phyloP scores from a whole-genome alignment of 2,329 filamentous ascomycete species.

The Zasmidium cellare region DNA sequence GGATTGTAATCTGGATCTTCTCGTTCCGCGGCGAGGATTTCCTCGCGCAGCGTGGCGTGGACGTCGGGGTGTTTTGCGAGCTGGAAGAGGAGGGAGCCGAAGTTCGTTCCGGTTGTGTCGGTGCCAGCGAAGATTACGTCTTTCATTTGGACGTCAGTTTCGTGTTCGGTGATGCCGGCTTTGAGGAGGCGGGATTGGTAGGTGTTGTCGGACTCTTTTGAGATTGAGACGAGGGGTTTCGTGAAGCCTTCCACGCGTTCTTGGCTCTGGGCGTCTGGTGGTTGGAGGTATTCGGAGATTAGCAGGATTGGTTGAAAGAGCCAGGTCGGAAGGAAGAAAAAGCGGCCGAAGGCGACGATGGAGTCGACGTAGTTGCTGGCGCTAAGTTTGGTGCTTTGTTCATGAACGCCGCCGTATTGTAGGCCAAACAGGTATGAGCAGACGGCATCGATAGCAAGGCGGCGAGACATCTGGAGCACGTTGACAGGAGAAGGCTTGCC shows the following conservation, averaged over 20 bases:
- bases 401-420: slow-evolving; percentile 51
- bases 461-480: slow-evolving; percentile 51
- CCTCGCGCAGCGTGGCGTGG: slow-evolving; percentile 37
- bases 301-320: slow-evolving; percentile 44
- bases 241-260: slow-evolving; percentile 47
- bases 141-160: slow-evolving; percentile 54
- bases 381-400: slow-evolving; percentile 36
- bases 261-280: slow-evolving; percentile 38
- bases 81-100: slow-evolving; percentile 50
- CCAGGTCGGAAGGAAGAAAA: slow-evolving; percentile 53
- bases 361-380: slow-evolving; percentile 55
- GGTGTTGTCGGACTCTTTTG: slow-evolving; percentile 36
- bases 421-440: slow-evolving; percentile 55
- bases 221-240: slow-evolving; percentile 39
- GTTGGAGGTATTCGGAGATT: slow-evolving; percentile 36
- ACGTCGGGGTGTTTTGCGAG: slow-evolving; percentile 45
- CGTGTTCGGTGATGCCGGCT: slow-evolving; percentile 43
- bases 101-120: slow-evolving; percentile 54
- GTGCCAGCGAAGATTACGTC: slow-evolving; percentile 58
- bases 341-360: slow-evolving; percentile 56
- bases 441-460: slow-evolving; percentile 56
- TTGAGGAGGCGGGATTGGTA: slow-evolving; percentile 52
- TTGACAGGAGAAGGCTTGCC: slow-evolving; percentile 41
- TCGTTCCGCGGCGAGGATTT: slow-evolving; percentile 32
- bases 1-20: slow-evolving; percentile 31